These are phyloP conservation scores for Phanerodontia chrysosporium DNA, from an alignment of 768 basidiomycete species.

Conservation along the genomic window DNA sequence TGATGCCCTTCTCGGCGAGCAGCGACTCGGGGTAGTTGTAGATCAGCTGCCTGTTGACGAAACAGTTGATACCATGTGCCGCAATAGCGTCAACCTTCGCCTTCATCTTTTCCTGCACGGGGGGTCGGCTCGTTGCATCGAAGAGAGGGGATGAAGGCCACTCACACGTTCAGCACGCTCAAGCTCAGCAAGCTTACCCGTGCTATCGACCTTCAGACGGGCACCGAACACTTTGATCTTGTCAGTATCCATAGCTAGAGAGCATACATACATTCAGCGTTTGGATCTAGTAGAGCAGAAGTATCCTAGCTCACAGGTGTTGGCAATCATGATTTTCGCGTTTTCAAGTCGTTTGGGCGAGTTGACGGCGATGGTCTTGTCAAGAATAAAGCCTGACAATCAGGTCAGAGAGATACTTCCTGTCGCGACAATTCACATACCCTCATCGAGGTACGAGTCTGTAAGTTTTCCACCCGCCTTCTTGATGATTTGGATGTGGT, in stretches of 20 bases:
- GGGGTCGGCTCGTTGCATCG: background rate
- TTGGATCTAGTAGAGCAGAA: too few species aligned
- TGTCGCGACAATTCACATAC: slow-evolving; percentile 31
- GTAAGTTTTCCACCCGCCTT: slow-evolving; percentile 99
- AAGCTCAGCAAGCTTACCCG: slow-evolving; percentile 95
- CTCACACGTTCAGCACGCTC: slow-evolving; percentile 89
- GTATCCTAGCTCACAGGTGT: slow-evolving; percentile 70
- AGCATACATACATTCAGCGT: background rate
- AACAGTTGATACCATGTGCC: slow-evolving; percentile 91
- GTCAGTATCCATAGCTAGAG: slow-evolving; percentile 96
- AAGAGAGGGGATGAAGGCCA: slow-evolving; percentile 2
- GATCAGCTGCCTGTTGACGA: slow-evolving; percentile 96
- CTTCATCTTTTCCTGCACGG: slow-evolving; percentile 96
- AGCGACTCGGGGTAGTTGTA: slow-evolving; percentile 99
- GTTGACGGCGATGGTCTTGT: slow-evolving; percentile 92
- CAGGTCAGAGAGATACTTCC: background rate
- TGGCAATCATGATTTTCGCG: slow-evolving; percentile 93
- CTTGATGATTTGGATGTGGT: slow-evolving; percentile 99
- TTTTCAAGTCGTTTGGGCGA: slow-evolving; percentile 94
- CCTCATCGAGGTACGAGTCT: slow-evolving; percentile 97
- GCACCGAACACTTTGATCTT: slow-evolving; percentile 99
- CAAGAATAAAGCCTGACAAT: slow-evolving; percentile 85
- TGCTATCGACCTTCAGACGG: slow-evolving; percentile 90
- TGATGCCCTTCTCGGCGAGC: slow-evolving; percentile 89
- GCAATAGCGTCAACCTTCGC: slow-evolving; percentile 94